Conservation (phyloP, 768 basidiomycete genomes). For the Russula sp. region DNA sequence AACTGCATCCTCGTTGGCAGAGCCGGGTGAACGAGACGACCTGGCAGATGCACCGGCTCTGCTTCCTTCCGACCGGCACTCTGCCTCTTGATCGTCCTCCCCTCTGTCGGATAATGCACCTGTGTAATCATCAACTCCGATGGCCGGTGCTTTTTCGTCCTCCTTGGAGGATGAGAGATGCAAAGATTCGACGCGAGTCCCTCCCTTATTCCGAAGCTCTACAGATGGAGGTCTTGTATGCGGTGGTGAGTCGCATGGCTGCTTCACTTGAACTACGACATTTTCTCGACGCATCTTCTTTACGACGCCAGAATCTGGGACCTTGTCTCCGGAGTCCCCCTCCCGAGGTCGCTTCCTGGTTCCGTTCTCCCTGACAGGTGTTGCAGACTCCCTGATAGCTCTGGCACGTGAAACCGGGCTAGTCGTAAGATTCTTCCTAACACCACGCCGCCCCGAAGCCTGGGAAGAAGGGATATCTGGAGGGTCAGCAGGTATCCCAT, state of each 20-base stretch:
- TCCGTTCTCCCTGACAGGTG: background rate
- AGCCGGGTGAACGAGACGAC: background rate
- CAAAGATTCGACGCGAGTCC: background rate
- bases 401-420: background rate
- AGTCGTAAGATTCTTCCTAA: background rate
- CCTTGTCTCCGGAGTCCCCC: background rate
- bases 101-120: slow-evolving; percentile 5
- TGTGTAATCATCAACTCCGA: slow-evolving; percentile 15
- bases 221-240: background rate
- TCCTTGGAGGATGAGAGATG: background rate
- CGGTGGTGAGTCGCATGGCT: background rate
- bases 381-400: background rate
- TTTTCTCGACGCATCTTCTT: slow-evolving; percentile 10
- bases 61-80: background rate
- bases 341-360: slow-evolving; percentile 14
- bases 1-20: background rate
- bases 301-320: background rate
- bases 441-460: background rate
- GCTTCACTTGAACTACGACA: background rate
- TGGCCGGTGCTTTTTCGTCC: background rate
- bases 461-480: background rate
- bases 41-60: background rate
- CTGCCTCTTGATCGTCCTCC: slow-evolving; percentile 7
- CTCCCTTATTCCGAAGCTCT: background rate
- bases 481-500: slow-evolving; percentile 20